A percentile compares a stretch with the other conserved stretches of the same genome.
Evolutionary conservation across 1,139 yeast genomes (phyloP).

Genomic region (Taiozyma onychis): DNA sequence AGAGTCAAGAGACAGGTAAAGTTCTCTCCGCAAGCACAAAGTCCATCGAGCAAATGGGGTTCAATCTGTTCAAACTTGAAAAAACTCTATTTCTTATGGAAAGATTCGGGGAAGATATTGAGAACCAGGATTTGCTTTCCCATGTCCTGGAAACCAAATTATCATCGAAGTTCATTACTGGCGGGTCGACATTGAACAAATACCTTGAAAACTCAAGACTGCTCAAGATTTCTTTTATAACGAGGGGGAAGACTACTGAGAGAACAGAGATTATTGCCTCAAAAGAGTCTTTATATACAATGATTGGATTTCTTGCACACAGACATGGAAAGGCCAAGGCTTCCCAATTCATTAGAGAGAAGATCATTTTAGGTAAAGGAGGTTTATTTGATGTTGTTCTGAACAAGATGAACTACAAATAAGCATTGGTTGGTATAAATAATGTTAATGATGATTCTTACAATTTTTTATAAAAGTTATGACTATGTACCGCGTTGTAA

Average conservation of each 20-base stretch:
- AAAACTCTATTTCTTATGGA: slow-evolving; percentile 5
- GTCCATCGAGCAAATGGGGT: slow-evolving; percentile 6
- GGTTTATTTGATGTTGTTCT: slow-evolving; percentile 11
- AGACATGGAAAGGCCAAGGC: slow-evolving; percentile 15
- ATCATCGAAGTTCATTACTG: background rate
- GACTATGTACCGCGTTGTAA: background rate
- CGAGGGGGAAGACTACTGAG: background rate
- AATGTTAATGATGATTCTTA: background rate
- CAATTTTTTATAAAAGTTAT: background rate
- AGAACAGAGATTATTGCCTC: background rate
- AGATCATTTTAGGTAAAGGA: slow-evolving; percentile 8
- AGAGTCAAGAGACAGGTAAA: background rate
- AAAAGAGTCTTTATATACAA: slow-evolving; percentile 4
- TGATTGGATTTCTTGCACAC: slow-evolving; percentile 22
- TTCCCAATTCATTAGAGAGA: slow-evolving; percentile 13
- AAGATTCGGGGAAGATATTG: background rate
- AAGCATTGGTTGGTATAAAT: background rate
- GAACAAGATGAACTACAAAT: background rate
- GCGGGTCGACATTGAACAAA: background rate
- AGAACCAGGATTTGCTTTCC: background rate
- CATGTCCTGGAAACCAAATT: slow-evolving; percentile 5
- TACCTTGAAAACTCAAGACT: slow-evolving; percentile 4
- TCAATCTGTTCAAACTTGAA: slow-evolving; percentile 7
- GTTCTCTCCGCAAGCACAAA: background rate
- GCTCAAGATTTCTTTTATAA: background rate